These are phyloP conservation scores for Boletus barrowsii DNA, from an alignment of 768 basidiomycete species.

Conservation along the genomic window DNA sequence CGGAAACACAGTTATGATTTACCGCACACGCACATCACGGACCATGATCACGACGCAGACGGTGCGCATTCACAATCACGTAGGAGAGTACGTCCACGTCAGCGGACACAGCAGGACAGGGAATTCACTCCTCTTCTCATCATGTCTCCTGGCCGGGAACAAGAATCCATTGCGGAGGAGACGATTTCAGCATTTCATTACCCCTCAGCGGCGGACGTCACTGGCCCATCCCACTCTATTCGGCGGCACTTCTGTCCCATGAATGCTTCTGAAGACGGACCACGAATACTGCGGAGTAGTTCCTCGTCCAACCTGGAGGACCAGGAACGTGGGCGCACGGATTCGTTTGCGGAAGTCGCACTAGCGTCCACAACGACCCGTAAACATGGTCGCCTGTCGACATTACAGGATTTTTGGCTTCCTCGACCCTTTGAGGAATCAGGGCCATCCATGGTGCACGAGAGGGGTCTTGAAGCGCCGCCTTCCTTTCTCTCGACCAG, in stretches of 20 bases:
- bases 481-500: slow-evolving; percentile 5
- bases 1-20: slow-evolving; percentile 12
- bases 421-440: slow-evolving; percentile 22
- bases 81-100: slow-evolving; percentile 9
- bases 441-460: slow-evolving; percentile 6
- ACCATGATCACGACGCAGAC: neutral
- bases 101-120: slow-evolving; percentile 2
- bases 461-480: slow-evolving; percentile 15
- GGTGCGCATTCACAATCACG: neutral
- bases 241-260: neutral
- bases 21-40: neutral
- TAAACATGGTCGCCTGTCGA: slow-evolving; percentile 9
- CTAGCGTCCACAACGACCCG: slow-evolving; percentile 3
- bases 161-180: neutral
- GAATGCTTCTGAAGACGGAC: neutral
- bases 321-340: slow-evolving; percentile 4
- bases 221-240: neutral
- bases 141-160: slow-evolving; percentile 9
- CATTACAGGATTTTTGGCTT: slow-evolving; percentile 13
- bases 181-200: neutral
- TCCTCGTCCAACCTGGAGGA: neutral
- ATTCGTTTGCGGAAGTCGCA: slow-evolving; percentile 20
- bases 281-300: slow-evolving; percentile 1
- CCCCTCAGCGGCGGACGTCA: neutral
- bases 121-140: slow-evolving; percentile 25